Percentiles rank a stretch among this genome's conserved stretches.
phyloP scores from a whole-genome alignment of 2,329 filamentous ascomycete genomes.

The Penicillium sp. region DNA sequence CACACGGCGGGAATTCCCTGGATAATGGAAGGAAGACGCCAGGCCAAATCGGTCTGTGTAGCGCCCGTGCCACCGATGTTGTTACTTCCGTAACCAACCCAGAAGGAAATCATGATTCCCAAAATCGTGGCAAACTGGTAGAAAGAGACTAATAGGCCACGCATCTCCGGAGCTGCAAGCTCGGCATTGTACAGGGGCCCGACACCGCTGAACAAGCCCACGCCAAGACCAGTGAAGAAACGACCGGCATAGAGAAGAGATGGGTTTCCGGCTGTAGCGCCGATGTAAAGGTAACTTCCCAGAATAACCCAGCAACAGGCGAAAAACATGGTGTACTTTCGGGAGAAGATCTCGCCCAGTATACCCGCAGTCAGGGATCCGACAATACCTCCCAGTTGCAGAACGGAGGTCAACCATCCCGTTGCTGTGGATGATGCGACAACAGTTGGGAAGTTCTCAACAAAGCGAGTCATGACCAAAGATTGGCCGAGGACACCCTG shows the following conservation, averaged over 20 bases:
- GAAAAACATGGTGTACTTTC: constrained; percentile 55
- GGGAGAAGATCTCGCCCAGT: constrained; percentile 52
- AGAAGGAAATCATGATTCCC: constrained; percentile 39
- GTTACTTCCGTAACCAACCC: constrained; percentile 42
- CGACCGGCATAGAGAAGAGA: constrained; percentile 28
- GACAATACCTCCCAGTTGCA: constrained; percentile 51
- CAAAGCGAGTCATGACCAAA: constrained; percentile 53
- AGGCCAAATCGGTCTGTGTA: constrained; percentile 41
- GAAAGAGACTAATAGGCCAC: constrained; percentile 35
- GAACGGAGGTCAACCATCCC: constrained; percentile 52
- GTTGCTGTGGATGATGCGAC: constrained; percentile 41
- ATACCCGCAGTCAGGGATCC: constrained; percentile 46
- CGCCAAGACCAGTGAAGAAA: constrained; percentile 33
- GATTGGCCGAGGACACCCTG: constrained; percentile 45
- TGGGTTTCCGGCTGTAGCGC: constrained; percentile 25
- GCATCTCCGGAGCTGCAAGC: constrained; percentile 38
- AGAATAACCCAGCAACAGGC: constrained; percentile 51
- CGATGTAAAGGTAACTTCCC: constrained; percentile 40
- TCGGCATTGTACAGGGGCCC: constrained; percentile 55
- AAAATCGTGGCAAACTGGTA: constrained; percentile 36
- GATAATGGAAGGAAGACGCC: constrained; percentile 48
- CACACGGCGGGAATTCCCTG: constrained; percentile 43
- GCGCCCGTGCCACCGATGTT: constrained; percentile 38
- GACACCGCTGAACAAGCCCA: constrained; percentile 35
- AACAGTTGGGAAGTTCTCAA: constrained; percentile 46